Conservation (phyloP, 495 filamentous ascomycete species). For the Podospora fimiseda region DNA sequence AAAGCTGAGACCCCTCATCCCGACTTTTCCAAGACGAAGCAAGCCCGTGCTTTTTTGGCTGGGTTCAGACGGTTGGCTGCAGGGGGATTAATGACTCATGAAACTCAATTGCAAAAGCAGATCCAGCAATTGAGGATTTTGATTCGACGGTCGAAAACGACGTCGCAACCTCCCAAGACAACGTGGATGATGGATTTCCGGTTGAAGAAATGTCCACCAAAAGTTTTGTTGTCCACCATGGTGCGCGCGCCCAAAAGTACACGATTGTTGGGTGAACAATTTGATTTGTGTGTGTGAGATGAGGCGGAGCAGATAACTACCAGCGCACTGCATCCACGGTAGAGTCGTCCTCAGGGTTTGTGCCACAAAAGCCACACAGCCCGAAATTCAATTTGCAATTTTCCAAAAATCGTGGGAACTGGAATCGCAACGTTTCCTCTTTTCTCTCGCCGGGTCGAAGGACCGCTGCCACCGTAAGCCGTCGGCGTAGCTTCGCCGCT, state of each 20-base stretch:
- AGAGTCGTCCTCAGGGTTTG: too few species aligned
- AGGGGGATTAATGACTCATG: slow-evolving; percentile 19
- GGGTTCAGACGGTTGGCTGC: not conserved
- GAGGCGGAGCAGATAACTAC: not conserved
- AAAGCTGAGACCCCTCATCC: not conserved
- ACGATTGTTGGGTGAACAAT: too few species aligned
- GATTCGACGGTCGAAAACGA: slow-evolving; percentile 17
- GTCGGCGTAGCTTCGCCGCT: not conserved
- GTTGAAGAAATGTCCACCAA: not conserved
- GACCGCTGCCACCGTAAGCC: not conserved
- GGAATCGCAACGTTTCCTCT: not conserved
- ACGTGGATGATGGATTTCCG: not conserved
- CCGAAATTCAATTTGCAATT: not conserved
- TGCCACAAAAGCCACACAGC: too few species aligned
- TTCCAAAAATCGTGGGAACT: too few species aligned
- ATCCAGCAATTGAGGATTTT: slow-evolving; percentile 22
- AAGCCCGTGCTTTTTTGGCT: not conserved
- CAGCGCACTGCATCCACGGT: too few species aligned
- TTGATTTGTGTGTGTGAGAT: not conserved
- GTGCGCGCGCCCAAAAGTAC: not conserved
- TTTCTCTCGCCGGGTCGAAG: not conserved
- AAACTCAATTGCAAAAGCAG: slow-evolving; percentile 23
- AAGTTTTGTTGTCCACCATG: not conserved
- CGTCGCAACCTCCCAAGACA: not conserved
- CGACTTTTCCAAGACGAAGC: not conserved